Conservation (phyloP, 2,329 filamentous ascomycete species). For the Coniella vitis region DNA sequence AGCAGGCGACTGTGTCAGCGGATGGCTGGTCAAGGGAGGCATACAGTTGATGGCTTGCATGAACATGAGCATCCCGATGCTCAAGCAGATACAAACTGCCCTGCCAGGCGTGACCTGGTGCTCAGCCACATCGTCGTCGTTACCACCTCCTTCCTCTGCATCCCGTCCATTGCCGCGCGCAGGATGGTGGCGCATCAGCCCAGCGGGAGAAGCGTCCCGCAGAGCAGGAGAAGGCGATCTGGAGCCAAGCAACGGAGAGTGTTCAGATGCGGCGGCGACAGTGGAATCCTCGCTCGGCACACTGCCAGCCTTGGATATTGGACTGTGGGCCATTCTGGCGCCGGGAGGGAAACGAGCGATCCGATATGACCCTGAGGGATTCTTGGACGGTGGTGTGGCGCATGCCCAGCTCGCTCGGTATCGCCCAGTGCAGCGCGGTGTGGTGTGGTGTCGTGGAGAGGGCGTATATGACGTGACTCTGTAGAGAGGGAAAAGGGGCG, state of each 20-base stretch:
- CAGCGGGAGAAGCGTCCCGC: conserved; percentile 16
- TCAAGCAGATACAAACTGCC: conserved; percentile 41
- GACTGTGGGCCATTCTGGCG: too few species aligned
- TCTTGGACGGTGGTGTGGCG: too few species aligned
- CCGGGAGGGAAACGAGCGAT: too few species aligned
- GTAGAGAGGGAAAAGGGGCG: too few species aligned
- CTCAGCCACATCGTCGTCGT: neutral
- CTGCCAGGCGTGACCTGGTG: conserved; percentile 24
- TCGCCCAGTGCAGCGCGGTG: too few species aligned
- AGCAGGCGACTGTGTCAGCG: too few species aligned
- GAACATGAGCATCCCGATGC: conserved; percentile 52
- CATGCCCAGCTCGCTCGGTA: too few species aligned
- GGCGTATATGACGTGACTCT: too few species aligned
- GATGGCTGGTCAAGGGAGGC: too few species aligned
- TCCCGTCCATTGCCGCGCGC: neutral
- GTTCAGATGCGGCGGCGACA: conserved; percentile 18
- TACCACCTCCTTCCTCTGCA: too few species aligned
- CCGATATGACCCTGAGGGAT: too few species aligned
- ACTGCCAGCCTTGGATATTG: neutral
- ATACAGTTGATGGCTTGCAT: conserved; percentile 38
- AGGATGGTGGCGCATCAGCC: neutral
- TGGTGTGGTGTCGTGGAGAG: too few species aligned
- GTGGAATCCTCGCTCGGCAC: conserved; percentile 2
- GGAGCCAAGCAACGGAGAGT: conserved; percentile 24
- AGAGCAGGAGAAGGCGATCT: conserved; percentile 19